Percentiles rank a stretch among this genome's conserved stretches.
phyloP scores from a whole-genome alignment of 305 asterid genomes.

The Solanum hybrid region DNA sequence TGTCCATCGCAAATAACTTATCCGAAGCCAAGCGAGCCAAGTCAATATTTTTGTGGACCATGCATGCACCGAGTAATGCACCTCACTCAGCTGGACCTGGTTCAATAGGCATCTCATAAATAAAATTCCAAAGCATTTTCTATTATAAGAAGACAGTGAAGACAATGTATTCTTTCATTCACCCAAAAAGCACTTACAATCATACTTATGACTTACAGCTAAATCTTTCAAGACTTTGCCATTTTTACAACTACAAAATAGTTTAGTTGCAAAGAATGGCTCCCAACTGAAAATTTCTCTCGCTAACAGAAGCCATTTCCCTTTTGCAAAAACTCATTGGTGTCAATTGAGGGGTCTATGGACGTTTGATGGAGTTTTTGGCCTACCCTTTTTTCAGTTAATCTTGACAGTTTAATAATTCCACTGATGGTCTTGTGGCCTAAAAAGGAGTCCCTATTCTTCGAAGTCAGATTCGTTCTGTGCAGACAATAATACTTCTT shows the following conservation, averaged over 20 bases:
- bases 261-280: not conserved
- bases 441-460: conserved; percentile 1
- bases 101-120: conserved; percentile 44
- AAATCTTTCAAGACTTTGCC: not conserved
- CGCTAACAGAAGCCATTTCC: not conserved
- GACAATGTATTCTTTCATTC: not conserved
- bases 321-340: not conserved
- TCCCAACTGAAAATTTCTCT: not conserved
- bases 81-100: conserved; percentile 86
- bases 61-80: conserved; percentile 67
- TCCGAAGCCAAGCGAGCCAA: conserved; percentile 61
- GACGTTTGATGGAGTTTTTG: not conserved
- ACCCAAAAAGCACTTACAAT: not conserved
- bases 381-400: not conserved
- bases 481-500: conserved; percentile 29
- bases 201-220: not conserved
- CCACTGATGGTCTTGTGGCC: not conserved
- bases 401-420: not conserved
- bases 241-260: not conserved
- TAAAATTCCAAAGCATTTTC: conserved; percentile 15
- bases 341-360: not conserved
- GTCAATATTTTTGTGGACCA: conserved; percentile 56
- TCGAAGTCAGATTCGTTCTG: conserved; percentile 20
- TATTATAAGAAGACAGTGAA: not conserved
- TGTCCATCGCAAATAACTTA: conserved; percentile 54